A percentile compares a stretch with the other conserved stretches of the same genome.
Conservation (phyloP, 139 green algal genomes). For the Nannochloris sp. region DNA sequence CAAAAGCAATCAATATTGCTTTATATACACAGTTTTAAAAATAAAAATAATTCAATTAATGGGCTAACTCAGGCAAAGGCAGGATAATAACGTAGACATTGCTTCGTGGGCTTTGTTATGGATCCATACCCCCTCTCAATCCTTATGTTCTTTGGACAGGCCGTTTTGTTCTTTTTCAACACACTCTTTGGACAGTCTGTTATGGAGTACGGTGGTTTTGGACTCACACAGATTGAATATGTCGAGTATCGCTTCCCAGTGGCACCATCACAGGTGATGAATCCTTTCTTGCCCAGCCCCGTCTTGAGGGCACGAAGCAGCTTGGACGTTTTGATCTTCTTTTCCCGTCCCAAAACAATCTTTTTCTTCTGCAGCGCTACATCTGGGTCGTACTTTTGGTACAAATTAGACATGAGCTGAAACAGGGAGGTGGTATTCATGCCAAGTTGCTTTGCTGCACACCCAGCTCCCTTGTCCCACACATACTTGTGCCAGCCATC, state of each 20-base stretch:
- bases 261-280: constrained; percentile 1
- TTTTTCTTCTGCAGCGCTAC: not conserved
- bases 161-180: no score
- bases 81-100: no score
- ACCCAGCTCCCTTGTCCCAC: constrained; percentile 1
- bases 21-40: no score
- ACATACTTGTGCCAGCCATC: not conserved
- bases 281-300: not conserved
- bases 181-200: not conserved
- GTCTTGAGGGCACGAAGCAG: not conserved
- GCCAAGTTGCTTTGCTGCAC: not conserved
- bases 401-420: not conserved
- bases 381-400: not conserved
- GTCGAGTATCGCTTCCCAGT: not conserved
- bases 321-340: not conserved
- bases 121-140: no score
- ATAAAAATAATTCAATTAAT: no score
- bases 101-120: no score
- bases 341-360: not conserved
- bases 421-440: not conserved
- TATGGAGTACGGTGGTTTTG: not conserved
- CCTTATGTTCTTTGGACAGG: no score
- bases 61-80: no score
- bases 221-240: not conserved
- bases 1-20: no score